These are phyloP conservation scores for Quambalaria eucalypti DNA, from an alignment of 1,284 basidiomycete species.

Conservation along the genomic window DNA sequence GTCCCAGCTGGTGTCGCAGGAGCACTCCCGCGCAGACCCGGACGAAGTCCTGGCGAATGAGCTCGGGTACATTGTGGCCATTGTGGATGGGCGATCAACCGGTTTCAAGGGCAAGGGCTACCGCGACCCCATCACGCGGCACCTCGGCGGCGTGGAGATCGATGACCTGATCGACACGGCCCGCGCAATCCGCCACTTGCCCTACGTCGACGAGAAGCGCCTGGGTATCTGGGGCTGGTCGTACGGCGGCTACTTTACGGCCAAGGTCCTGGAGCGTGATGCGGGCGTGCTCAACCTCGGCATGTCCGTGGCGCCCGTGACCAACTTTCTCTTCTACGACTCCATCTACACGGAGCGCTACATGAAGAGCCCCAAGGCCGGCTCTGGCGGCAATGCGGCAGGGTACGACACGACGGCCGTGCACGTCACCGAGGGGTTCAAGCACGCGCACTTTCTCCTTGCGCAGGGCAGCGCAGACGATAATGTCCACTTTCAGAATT, in stretches of 20 bases:
- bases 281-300: slow-evolving; percentile 76
- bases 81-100: slow-evolving; percentile 87
- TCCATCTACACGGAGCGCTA: slow-evolving; percentile 89
- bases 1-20: slow-evolving; percentile 52
- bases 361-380: slow-evolving; percentile 60
- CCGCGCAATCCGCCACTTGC: slow-evolving; percentile 48
- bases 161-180: slow-evolving; percentile 79
- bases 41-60: slow-evolving; percentile 73
- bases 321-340: slow-evolving; percentile 44
- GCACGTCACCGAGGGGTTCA: slow-evolving; percentile 73
- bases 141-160: slow-evolving; percentile 77
- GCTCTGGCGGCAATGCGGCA: slow-evolving; percentile 63
- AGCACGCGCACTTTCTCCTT: slow-evolving; percentile 67
- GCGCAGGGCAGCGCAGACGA: slow-evolving; percentile 61
- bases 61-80: slow-evolving; percentile 74
- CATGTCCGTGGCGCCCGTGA: slow-evolving; percentile 66
- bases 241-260: slow-evolving; percentile 35
- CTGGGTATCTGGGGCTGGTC: slow-evolving; percentile 61
- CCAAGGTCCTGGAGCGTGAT: slow-evolving; percentile 52
- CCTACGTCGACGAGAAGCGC: slow-evolving; percentile 68
- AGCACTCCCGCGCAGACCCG: slow-evolving; percentile 53
- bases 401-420: slow-evolving; percentile 81
- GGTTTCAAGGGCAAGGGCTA: slow-evolving; percentile 75
- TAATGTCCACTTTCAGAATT: slow-evolving; percentile 68
- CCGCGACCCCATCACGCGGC: slow-evolving; percentile 71